phyloP scores from a whole-genome alignment of 2,329 filamentous ascomycete genomes.

The Blastomyces emzantsi region DNA sequence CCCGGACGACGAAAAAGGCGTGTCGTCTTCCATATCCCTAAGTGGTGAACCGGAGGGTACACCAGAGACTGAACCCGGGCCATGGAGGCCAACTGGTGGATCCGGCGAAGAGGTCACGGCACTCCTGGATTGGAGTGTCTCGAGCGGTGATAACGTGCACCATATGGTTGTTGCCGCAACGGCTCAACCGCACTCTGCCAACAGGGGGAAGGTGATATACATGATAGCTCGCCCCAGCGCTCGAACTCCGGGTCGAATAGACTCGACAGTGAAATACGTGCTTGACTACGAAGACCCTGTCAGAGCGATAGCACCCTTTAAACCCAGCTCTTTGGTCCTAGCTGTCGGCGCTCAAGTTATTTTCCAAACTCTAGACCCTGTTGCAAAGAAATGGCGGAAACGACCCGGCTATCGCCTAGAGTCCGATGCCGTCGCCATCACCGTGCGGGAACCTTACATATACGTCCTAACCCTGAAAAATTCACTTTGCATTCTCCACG shows the following conservation, averaged over 20 bases:
- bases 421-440: conserved; percentile 44
- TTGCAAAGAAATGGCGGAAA: conserved; percentile 35
- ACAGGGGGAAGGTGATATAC: conserved; percentile 32
- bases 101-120: conserved; percentile 35
- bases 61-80: conserved; percentile 10
- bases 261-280: conserved; percentile 30
- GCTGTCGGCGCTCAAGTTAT: conserved; percentile 38
- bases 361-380: conserved; percentile 37
- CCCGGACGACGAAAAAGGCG: conserved; percentile 21
- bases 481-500: conserved; percentile 43
- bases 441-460: conserved; percentile 39
- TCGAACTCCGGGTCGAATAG: conserved; percentile 22
- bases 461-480: conserved; percentile 48
- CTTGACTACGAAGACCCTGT: conserved; percentile 32
- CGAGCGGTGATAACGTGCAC: conserved; percentile 28
- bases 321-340: conserved; percentile 36
- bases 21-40: conserved; percentile 8
- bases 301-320: conserved; percentile 49
- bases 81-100: conserved; percentile 26
- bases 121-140: conserved; percentile 35
- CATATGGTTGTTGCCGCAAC: conserved; percentile 37
- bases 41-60: conserved; percentile 2
- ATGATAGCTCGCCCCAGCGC: conserved; percentile 27
- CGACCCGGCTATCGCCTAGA: conserved; percentile 35
- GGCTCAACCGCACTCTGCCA: conserved; percentile 20